These are phyloP conservation scores for Nidularia pulvinata DNA, from an alignment of 768 basidiomycete genomes.

Conservation along the genomic window DNA sequence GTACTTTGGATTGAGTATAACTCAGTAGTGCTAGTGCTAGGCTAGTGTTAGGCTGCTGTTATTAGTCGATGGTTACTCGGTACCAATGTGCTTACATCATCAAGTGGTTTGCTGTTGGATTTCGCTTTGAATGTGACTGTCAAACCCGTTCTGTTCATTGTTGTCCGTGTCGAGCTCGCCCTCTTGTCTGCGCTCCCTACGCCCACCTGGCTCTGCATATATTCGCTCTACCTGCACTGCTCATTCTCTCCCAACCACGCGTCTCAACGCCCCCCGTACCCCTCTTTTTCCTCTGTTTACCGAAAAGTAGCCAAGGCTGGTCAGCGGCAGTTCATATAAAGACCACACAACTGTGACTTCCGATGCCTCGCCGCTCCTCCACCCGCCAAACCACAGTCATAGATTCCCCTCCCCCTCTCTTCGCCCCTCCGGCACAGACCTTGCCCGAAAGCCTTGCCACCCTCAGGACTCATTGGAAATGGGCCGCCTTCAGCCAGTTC, in stretches of 20 bases:
- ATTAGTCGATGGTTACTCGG: not conserved
- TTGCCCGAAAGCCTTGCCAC: constrained; percentile 37
- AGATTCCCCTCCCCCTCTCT: constrained; percentile 22
- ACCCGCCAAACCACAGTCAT: constrained; percentile 29
- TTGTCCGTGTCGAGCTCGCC: not conserved
- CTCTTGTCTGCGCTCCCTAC: too few relatives aligned
- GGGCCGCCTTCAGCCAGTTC: constrained; percentile 92
- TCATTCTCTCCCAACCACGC: too few relatives aligned
- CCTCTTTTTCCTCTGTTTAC: not conserved
- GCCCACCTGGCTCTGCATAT: too few relatives aligned
- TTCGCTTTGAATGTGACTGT: not conserved
- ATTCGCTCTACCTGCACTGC: too few relatives aligned
- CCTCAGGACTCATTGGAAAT: constrained; percentile 86
- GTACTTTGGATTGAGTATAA: constrained; percentile 9
- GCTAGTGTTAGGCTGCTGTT: not conserved
- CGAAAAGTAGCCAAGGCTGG: not conserved
- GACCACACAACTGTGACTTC: constrained; percentile 1
- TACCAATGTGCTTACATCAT: not conserved
- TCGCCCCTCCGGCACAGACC: constrained; percentile 17
- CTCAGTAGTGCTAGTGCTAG: constrained; percentile 6
- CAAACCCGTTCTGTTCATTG: not conserved
- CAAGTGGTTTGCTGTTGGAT: not conserved
- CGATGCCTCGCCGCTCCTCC: constrained; percentile 61
- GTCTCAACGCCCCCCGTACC: not conserved
- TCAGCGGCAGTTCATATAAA: constrained; percentile 1